phyloP scores from a whole-genome alignment of 2,329 filamentous ascomycete genomes.

The Drechslera avenae region DNA sequence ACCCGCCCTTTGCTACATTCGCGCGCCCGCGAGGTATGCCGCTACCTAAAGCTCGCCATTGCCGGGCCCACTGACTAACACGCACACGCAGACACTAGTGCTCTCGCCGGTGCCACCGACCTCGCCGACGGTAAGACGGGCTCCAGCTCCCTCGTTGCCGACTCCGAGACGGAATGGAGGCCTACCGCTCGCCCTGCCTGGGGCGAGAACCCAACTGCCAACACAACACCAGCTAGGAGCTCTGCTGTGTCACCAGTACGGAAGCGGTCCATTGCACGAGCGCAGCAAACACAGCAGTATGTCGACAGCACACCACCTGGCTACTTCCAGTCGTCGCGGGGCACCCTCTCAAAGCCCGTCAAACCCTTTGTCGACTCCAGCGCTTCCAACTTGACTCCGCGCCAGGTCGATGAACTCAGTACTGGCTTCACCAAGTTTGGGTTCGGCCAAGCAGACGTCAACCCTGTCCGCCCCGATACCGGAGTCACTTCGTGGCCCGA shows the following conservation, averaged over 20 bases:
- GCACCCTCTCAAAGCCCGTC: conserved; percentile 27
- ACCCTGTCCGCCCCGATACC: conserved; percentile 33
- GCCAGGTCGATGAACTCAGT: conserved; percentile 38
- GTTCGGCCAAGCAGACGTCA: conserved; percentile 39
- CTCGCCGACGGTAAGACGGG: conserved; percentile 64
- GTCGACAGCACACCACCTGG: conserved; percentile 33
- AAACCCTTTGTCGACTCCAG: conserved; percentile 43
- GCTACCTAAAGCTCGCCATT: neutral
- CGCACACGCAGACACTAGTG: conserved; percentile 33
- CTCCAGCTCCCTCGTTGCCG: conserved; percentile 70
- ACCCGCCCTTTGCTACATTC: conserved; percentile 28
- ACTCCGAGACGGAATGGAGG: conserved; percentile 72
- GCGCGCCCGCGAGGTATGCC: conserved; percentile 40
- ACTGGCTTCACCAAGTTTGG: conserved; percentile 43
- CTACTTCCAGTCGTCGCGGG: conserved; percentile 36
- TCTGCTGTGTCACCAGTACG: conserved; percentile 47
- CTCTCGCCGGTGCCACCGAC: conserved; percentile 34
- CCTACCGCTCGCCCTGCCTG: conserved; percentile 60
- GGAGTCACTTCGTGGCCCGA: conserved; percentile 44
- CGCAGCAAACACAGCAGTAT: conserved; percentile 41
- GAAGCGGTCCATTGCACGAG: conserved; percentile 46
- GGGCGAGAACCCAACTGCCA: conserved; percentile 54
- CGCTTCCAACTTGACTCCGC: conserved; percentile 39
- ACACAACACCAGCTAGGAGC: conserved; percentile 42
- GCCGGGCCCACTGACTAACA: conserved; percentile 19